Evolutionary conservation across 2,329 filamentous ascomycete species (phyloP), one percentile per base, ranked within the genome.

Genomic region (Zymoseptoria passerinii): DNA sequence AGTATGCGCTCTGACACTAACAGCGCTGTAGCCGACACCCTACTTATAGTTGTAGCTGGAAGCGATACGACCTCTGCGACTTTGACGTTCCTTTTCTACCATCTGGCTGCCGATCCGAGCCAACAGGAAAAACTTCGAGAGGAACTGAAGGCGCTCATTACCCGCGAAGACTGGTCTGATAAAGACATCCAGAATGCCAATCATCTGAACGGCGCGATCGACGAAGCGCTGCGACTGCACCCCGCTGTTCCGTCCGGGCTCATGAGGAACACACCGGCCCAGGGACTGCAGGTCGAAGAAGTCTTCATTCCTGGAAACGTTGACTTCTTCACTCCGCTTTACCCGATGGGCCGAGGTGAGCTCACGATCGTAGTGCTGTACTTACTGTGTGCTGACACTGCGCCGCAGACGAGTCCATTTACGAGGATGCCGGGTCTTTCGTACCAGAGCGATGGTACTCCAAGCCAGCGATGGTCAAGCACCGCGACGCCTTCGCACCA

Each of bases 31-130:
- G 50, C 10, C 19, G 68, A 70, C 50, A 55, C 61, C 51, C 58
- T 63, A 8, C 53, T 71, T 23, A 66, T 75, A 40, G 71, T 76
- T 18, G 68, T 74, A 23, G 73, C 73, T 23, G 74, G 50, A 4
- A 75, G 70, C 40, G 77, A 79, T 59, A 79, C 76, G 6, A 76
- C 75, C 0, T 68, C 75, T 7, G 70, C 72, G 0, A 71, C 74
- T 0, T 62, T 79, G 19, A 71, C 73, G 0, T 68, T 70, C 54
- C 65, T 77, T 6, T 75, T 80, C 63, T 78, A 75, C 61, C 63
- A 74, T 50, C 65, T 74, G 3, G 70, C 68, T 5, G 65, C 64
- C 9, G 62, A 72, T 40, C 68, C 67, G 6, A 69, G 59, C 18
- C 63, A 61, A 44, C 60, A 69, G 50, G 63, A 65, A 18, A 70